Evolutionary conservation across 1,139 yeast species (phyloP).

Genomic region (Sugiyamaella sp.): DNA sequence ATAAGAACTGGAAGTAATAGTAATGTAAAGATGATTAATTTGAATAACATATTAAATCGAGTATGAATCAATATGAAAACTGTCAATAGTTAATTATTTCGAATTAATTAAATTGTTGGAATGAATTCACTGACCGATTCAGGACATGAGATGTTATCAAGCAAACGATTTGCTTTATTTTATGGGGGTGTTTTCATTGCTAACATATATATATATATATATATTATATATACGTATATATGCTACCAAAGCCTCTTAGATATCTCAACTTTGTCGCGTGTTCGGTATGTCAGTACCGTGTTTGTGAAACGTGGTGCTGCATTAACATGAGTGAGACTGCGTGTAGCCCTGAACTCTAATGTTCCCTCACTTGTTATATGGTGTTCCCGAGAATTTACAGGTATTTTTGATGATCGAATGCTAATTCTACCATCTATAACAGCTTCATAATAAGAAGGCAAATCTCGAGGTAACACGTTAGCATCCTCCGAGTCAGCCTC

Average conservation of each 20-base stretch:
- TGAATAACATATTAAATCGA: too few species aligned
- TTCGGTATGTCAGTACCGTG: slow-evolving; percentile 23
- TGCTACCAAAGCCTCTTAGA: slow-evolving; percentile 25
- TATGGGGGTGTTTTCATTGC: too few species aligned
- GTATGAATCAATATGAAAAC: too few species aligned
- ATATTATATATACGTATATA: not conserved
- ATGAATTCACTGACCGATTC: too few species aligned
- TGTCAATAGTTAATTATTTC: too few species aligned
- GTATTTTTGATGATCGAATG: slow-evolving; percentile 14
- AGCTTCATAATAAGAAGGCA: slow-evolving; percentile 28
- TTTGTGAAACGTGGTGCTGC: slow-evolving; percentile 28
- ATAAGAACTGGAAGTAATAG: too few species aligned
- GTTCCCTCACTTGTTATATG: slow-evolving; percentile 19
- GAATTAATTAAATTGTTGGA: too few species aligned
- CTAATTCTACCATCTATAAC: slow-evolving; percentile 30
- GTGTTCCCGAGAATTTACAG: too few species aligned
- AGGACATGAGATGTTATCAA: too few species aligned
- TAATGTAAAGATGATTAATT: too few species aligned
- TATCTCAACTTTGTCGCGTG: slow-evolving; percentile 16
- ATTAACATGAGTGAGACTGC: slow-evolving; percentile 28
- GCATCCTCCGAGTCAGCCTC: slow-evolving; percentile 31
- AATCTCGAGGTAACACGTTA: slow-evolving; percentile 20
- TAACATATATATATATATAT: too few species aligned
- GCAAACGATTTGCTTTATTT: too few species aligned
- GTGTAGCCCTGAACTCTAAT: slow-evolving; percentile 30